These are phyloP conservation scores for Pyrenophora teres DNA, from an alignment of 2,329 filamentous ascomycete species.

Conservation along the genomic window DNA sequence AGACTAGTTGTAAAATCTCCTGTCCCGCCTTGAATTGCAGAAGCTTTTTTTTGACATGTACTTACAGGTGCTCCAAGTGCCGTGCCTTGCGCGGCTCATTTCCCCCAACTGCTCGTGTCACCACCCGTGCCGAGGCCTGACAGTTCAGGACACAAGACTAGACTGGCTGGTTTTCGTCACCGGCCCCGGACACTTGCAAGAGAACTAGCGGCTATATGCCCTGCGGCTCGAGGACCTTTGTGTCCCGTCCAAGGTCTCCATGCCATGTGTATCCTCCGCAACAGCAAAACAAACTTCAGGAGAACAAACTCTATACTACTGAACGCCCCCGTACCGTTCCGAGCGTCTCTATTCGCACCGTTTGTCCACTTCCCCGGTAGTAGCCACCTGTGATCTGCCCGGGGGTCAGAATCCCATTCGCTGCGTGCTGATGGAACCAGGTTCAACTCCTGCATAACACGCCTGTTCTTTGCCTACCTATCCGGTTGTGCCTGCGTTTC, in stretches of 20 bases:
- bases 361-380: not conserved
- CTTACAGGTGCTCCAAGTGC: not conserved
- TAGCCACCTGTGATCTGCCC: not conserved
- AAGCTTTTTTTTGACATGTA: no score
- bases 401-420: not conserved
- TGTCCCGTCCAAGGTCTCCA: not conserved
- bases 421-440: not conserved
- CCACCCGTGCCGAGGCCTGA: constrained; percentile 6
- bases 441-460: not conserved
- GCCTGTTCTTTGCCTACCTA: no score
- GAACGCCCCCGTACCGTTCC: constrained; percentile 8
- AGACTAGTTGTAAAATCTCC: not conserved
- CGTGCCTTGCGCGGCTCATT: constrained; percentile 4
- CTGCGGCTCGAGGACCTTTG: not conserved
- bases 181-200: not conserved
- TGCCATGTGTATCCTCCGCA: not conserved
- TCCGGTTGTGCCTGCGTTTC: no score
- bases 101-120: not conserved
- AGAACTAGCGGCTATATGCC: no score
- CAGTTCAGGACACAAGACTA: not conserved
- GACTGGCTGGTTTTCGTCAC: not conserved
- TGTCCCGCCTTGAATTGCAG: no score
- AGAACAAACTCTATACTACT: not conserved
- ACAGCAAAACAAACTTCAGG: not conserved
- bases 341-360: constrained; percentile 1